phyloP scores from a whole-genome alignment of 345 rosid genomes.

The Corymbia maculata region DNA sequence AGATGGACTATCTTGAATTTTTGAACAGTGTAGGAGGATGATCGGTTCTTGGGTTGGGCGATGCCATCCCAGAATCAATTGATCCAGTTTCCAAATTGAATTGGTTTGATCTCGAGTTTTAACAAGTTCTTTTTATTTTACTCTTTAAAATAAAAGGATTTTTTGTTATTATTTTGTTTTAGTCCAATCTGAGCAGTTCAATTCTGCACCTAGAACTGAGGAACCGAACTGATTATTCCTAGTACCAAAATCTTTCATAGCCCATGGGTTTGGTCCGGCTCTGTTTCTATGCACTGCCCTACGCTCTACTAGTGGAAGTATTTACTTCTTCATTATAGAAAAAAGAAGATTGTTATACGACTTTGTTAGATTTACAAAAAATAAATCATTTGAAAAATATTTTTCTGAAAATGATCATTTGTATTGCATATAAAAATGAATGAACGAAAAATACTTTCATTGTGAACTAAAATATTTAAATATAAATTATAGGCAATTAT shows the following conservation, averaged over 20 bases:
- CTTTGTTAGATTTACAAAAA: rapidly evolving
- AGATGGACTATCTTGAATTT: background rate
- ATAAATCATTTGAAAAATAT: too few relatives aligned
- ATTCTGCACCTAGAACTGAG: too few relatives aligned
- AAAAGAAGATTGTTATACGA: too few relatives aligned
- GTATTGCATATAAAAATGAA: too few relatives aligned
- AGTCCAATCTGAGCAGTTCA: rapidly evolving
- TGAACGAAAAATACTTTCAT: too few relatives aligned
- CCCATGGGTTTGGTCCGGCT: too few relatives aligned
- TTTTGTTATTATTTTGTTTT: too few relatives aligned
- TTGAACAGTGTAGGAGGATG: background rate
- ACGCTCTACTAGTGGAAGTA: rapidly evolving
- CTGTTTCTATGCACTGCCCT: too few relatives aligned
- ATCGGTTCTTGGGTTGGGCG: background rate
- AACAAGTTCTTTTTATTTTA: rapidly evolving
- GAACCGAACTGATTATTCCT: too few relatives aligned
- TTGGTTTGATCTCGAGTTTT: background rate
- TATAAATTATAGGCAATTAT: background rate
- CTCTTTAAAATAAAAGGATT: too few relatives aligned
- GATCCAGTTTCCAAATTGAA: rapidly evolving
- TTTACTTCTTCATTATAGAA: background rate
- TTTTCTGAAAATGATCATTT: too few relatives aligned
- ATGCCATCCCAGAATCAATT: rapidly evolving
- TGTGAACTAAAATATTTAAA: background rate
- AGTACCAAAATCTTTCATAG: too few relatives aligned